A percentile compares a stretch with the other conserved stretches of the same genome.
These are phyloP conservation scores for Ophiosphaerella herpotricha DNA, from an alignment of 2,329 filamentous ascomycete genomes.

Conservation along the genomic window DNA sequence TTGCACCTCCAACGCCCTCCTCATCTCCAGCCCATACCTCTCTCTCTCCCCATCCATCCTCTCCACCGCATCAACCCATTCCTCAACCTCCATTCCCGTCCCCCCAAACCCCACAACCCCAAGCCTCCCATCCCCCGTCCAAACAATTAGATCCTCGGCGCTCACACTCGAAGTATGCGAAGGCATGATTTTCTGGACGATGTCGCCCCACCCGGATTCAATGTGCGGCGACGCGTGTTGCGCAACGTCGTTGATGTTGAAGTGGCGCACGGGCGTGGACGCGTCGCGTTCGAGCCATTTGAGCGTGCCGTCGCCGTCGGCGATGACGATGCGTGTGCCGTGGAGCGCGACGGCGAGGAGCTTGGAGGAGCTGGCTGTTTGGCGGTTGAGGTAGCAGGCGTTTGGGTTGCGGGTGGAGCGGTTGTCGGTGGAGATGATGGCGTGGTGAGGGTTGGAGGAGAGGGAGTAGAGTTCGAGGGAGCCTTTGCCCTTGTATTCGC, in stretches of 20 bases:
- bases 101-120: constrained; percentile 65
- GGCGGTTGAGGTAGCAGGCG: constrained; percentile 66
- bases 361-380: constrained; percentile 79
- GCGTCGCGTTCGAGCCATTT: constrained; percentile 93
- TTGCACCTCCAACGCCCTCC: constrained; percentile 73
- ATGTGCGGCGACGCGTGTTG: neutral
- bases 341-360: constrained; percentile 81
- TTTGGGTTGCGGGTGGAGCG: constrained; percentile 49
- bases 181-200: constrained; percentile 79
- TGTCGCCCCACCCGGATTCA: constrained; percentile 60
- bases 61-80: constrained; percentile 42
- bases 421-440: constrained; percentile 35
- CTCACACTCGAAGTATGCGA: no score
- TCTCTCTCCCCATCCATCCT: constrained; percentile 56
- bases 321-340: constrained; percentile 79
- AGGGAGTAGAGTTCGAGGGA: constrained; percentile 85
- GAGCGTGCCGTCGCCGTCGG: constrained; percentile 80
- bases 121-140: constrained; percentile 81
- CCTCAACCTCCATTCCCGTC: constrained; percentile 30
- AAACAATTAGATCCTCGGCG: constrained; percentile 69
- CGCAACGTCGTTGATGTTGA: constrained; percentile 59
- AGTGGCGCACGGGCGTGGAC: constrained; percentile 57
- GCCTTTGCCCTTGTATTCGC: constrained; percentile 90
- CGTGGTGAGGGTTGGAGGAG: constrained; percentile 41
- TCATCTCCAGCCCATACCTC: constrained; percentile 72